phyloP scores from a whole-genome alignment of 2,329 filamentous ascomycete genomes.

The Claviceps monticola region DNA sequence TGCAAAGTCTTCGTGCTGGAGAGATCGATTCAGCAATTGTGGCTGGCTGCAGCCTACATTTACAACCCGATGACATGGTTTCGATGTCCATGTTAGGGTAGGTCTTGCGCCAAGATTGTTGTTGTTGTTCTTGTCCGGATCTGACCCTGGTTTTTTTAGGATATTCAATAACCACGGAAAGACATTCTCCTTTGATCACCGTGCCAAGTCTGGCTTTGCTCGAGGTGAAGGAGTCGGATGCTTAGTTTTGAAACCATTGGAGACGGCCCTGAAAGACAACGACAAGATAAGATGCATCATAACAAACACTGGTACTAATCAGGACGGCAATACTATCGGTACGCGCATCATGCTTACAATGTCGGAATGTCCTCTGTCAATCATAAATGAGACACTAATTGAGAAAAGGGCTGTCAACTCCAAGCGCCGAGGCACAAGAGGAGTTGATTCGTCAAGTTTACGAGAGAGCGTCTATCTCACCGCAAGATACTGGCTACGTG shows the following conservation, averaged over 20 bases:
- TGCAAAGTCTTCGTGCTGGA: conserved; percentile 32
- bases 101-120: background rate
- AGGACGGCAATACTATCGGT: conserved; percentile 35
- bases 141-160: background rate
- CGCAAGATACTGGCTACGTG: conserved; percentile 18
- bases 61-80: conserved; percentile 26
- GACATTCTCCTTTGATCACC: conserved; percentile 27
- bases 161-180: conserved; percentile 35
- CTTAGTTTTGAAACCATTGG: conserved; percentile 43
- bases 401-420: conserved; percentile 38
- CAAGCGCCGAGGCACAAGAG: conserved; percentile 34
- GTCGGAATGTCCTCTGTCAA: too few relatives aligned
- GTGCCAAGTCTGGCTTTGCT: conserved; percentile 35
- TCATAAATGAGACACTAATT: background rate
- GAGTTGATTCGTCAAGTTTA: conserved; percentile 25
- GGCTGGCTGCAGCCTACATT: conserved; percentile 32
- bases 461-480: conserved; percentile 13
- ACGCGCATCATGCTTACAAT: background rate
- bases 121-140: background rate
- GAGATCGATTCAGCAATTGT: conserved; percentile 34
- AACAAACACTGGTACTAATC: conserved; percentile 34
- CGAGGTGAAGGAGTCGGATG: conserved; percentile 45
- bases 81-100: conserved; percentile 19
- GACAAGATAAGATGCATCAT: conserved; percentile 41
- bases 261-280: conserved; percentile 38